Percentiles rank a stretch among this genome's conserved stretches.
These are phyloP conservation scores for Candida verbasci DNA, from an alignment of 805 yeast genomes.

Conservation along the genomic window DNA sequence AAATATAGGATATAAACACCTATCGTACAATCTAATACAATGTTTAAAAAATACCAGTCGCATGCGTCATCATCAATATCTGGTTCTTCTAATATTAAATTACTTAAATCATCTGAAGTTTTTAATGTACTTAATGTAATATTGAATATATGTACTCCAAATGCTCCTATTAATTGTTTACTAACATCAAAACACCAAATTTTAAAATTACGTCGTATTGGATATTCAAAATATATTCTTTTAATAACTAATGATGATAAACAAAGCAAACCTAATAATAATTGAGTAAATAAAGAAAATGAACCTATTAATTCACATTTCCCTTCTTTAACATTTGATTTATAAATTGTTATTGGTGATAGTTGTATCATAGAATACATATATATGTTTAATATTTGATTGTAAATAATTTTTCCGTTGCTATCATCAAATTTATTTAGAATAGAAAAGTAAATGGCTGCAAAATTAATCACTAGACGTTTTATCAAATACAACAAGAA, in stretches of 20 bases:
- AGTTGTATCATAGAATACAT: background rate
- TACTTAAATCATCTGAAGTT: slow-evolving; percentile 19
- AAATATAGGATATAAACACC: slow-evolving; percentile 78
- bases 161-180: slow-evolving; percentile 84
- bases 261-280: slow-evolving; percentile 70
- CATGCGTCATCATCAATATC: slow-evolving; percentile 53
- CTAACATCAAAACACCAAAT: slow-evolving; percentile 89
- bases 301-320: slow-evolving; percentile 66
- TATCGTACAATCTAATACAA: slow-evolving; percentile 86
- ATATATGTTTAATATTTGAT: no score
- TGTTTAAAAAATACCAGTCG: slow-evolving; percentile 89
- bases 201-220: slow-evolving; percentile 76
- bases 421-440: no score
- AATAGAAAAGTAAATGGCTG: no score
- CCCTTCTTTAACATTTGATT: slow-evolving; percentile 17
- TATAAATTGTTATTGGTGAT: background rate
- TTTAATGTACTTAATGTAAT: slow-evolving; percentile 64
- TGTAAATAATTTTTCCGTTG: no score
- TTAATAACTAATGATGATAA: slow-evolving; percentile 70
- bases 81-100: slow-evolving; percentile 2
- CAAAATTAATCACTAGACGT: no score
- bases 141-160: slow-evolving; percentile 78
- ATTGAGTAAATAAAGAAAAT: slow-evolving; percentile 76
- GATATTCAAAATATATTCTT: slow-evolving; percentile 66
- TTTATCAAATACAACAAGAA: no score